A percentile compares a stretch with the other conserved stretches of the same genome.
Conservation (phyloP, 495 filamentous ascomycete species). For the Xylaria palmicola region DNA sequence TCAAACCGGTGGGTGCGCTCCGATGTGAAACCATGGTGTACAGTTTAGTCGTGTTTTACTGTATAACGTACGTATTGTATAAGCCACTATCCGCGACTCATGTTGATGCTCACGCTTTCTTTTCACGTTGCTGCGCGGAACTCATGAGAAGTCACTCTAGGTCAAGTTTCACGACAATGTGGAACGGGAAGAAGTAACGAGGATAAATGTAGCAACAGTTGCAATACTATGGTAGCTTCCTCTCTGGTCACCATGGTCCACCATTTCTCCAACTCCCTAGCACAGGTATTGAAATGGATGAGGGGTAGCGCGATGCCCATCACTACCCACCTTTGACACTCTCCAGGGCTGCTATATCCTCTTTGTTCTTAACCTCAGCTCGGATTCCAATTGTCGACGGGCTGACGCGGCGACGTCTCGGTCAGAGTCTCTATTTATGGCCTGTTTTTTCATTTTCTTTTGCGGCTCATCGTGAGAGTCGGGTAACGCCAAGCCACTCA, state of each 20-base stretch:
- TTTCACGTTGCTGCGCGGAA: no score
- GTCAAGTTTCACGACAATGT: neutral
- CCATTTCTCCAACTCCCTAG: neutral
- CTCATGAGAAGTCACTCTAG: no score
- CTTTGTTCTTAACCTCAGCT: neutral
- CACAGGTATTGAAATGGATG: neutral
- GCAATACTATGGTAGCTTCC: no score
- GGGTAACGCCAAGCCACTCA: no score
- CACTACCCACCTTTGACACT: neutral
- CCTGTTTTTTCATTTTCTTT: no score
- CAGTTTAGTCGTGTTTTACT: neutral
- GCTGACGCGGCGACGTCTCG: no score
- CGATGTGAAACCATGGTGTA: neutral
- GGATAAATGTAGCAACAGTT: neutral
- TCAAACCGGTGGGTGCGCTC: neutral
- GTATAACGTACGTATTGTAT: neutral
- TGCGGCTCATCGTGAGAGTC: no score
- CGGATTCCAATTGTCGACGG: no score
- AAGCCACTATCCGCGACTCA: no score
- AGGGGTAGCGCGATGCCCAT: neutral
- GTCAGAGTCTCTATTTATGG: no score
- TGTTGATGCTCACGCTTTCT: no score
- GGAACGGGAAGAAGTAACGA: neutral
- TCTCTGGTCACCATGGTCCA: neutral
- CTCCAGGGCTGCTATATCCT: neutral